Evolutionary conservation across 2,329 filamentous ascomycete species (phyloP).

Genomic region (Exserohilum turcica): DNA sequence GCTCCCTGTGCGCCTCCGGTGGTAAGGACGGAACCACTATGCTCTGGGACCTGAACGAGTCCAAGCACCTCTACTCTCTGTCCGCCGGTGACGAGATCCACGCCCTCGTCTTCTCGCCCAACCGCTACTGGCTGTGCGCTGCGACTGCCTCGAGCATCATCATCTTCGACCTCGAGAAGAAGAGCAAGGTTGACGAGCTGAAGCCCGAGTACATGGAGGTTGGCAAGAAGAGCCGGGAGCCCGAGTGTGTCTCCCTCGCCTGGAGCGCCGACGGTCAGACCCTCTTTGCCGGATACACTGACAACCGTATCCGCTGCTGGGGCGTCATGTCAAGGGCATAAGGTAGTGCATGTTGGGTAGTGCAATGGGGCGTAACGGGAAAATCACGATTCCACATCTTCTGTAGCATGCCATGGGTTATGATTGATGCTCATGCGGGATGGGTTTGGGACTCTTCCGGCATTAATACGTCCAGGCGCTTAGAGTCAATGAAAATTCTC

Average conservation of each 20-base stretch:
- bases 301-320: slow-evolving; percentile 73
- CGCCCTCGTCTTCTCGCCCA: slow-evolving; percentile 99
- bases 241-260: slow-evolving; percentile 95
- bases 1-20: slow-evolving; percentile 97
- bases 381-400: slow-evolving; percentile 48
- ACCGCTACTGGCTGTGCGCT: slow-evolving; percentile 99
- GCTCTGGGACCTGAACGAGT: slow-evolving; percentile 99
- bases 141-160: slow-evolving; percentile 97
- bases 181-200: slow-evolving; percentile 99
- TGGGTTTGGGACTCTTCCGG: slow-evolving; percentile 45
- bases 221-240: slow-evolving; percentile 99
- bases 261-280: slow-evolving; percentile 99
- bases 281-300: slow-evolving; percentile 99
- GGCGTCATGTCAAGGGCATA: slow-evolving; percentile 51
- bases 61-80: slow-evolving; percentile 99
- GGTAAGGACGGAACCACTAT: slow-evolving; percentile 99
- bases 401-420: slow-evolving; percentile 48
- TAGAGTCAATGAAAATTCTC: slow-evolving; percentile 52
- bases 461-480: slow-evolving; percentile 51
- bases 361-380: slow-evolving; percentile 36
- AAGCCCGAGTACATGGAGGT: slow-evolving; percentile 96
- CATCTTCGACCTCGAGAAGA: slow-evolving; percentile 99
- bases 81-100: slow-evolving; percentile 99
- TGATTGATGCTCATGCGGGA: slow-evolving; percentile 44
- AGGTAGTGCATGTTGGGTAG: slow-evolving; percentile 33